Conservation (phyloP, 1,284 basidiomycete genomes). For the Cryptococcus maquisensis region DNA sequence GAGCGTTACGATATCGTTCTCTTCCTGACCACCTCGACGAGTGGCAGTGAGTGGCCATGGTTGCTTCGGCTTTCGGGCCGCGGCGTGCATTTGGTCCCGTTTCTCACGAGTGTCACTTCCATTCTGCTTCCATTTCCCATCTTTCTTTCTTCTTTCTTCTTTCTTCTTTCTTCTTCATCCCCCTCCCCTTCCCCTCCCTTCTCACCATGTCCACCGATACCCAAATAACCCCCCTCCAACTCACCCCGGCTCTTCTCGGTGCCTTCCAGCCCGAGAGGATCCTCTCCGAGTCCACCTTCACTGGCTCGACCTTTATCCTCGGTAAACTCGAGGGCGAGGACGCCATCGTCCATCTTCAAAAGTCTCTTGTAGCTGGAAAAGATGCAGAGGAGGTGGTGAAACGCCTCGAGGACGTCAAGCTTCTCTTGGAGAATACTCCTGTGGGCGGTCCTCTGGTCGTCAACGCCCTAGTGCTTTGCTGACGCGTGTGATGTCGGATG, state of each 20-base stretch:
- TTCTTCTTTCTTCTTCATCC: too few species aligned
- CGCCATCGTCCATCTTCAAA: slow-evolving; percentile 61
- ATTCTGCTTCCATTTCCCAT: too few species aligned
- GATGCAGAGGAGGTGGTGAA: slow-evolving; percentile 24
- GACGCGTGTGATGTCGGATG: too few species aligned
- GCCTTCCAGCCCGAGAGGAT: slow-evolving; percentile 6
- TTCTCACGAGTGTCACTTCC: too few species aligned
- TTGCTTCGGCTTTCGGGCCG: too few species aligned
- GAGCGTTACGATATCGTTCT: too few species aligned
- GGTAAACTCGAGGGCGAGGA: slow-evolving; percentile 45
- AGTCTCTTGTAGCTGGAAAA: slow-evolving; percentile 53
- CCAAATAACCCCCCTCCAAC: not conserved
- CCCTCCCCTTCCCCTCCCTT: too few species aligned
- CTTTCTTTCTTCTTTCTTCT: too few species aligned
- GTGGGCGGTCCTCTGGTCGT: slow-evolving; percentile 36
- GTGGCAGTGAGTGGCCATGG: too few species aligned
- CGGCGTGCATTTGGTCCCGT: too few species aligned
- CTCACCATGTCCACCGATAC: too few species aligned
- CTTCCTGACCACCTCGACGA: too few species aligned
- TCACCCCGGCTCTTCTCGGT: not conserved
- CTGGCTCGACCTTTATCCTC: slow-evolving; percentile 53
- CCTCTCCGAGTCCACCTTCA: slow-evolving; percentile 15
- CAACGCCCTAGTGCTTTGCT: not conserved
- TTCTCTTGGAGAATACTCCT: slow-evolving; percentile 38
- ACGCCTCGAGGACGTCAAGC: slow-evolving; percentile 13